Conservation (phyloP, 2,329 filamentous ascomycete genomes). For the Thyridium curvatum region DNA sequence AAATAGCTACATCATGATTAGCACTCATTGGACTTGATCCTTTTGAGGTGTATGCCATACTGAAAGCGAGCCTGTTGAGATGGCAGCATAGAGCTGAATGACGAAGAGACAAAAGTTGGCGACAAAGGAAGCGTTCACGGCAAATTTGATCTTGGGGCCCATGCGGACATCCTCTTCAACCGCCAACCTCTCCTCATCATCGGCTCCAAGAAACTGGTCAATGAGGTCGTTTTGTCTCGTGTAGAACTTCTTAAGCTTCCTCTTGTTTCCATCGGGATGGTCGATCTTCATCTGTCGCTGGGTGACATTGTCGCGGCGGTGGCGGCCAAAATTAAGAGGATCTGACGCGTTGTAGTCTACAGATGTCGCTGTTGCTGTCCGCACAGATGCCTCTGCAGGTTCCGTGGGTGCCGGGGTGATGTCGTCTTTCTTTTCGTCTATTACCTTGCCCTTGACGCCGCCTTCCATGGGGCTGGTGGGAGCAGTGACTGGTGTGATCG, state of each 20-base stretch:
- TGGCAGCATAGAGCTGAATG: conserved; percentile 52
- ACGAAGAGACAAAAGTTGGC: conserved; percentile 48
- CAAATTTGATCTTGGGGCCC: conserved; percentile 44
- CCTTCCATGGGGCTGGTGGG: too few relatives aligned
- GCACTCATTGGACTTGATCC: conserved; percentile 12
- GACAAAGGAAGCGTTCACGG: conserved; percentile 43
- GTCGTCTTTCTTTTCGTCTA: too few relatives aligned
- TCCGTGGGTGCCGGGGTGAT: too few relatives aligned
- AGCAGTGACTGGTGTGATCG: too few relatives aligned
- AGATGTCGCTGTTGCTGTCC: conserved; percentile 11
- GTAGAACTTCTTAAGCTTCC: conserved; percentile 38
- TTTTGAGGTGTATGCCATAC: conserved; percentile 8
- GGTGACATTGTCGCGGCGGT: conserved; percentile 31
- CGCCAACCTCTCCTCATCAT: conserved; percentile 46
- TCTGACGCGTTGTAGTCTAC: conserved; percentile 17
- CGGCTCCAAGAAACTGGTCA: conserved; percentile 46
- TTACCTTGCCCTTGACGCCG: too few relatives aligned
- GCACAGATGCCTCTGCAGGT: conserved; percentile 3
- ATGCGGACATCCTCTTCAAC: conserved; percentile 44
- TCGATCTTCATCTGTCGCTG: conserved; percentile 39
- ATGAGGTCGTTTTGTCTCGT: conserved; percentile 41
- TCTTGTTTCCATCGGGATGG: conserved; percentile 37
- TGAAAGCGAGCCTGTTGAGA: conserved; percentile 53
- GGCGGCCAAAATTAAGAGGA: conserved; percentile 31
- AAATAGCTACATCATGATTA: conserved; percentile 34